Evolutionary conservation across 495 filamentous ascomycete genomes (phyloP).

Genomic region (Talaromyces thailandensis): DNA sequence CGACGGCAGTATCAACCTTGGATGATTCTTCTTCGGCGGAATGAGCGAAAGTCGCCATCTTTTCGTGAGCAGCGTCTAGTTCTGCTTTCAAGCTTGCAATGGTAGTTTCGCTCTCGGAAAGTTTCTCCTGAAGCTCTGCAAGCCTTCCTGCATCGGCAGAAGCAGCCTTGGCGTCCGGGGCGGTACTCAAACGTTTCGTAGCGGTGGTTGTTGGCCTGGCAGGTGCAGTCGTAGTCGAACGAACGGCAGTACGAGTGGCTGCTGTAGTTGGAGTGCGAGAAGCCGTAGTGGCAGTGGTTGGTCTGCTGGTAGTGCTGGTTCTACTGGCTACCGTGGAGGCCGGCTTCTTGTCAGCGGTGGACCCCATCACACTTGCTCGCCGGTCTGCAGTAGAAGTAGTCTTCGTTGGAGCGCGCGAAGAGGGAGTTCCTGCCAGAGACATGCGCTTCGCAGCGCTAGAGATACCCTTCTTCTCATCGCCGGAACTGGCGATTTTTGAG

Average conservation of each 20-base stretch:
- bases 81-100: conserved; percentile 30
- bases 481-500: conserved; percentile 22
- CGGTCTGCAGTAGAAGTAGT: conserved; percentile 30
- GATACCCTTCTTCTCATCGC: conserved; percentile 37
- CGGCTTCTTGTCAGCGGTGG: conserved; percentile 25
- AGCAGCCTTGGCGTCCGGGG: conserved; percentile 16
- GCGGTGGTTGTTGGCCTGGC: conserved; percentile 16
- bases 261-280: conserved; percentile 21
- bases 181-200: conserved; percentile 26
- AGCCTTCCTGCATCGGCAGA: conserved; percentile 21
- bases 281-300: conserved; percentile 17
- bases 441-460: conserved; percentile 38
- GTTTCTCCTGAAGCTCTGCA: conserved; percentile 29
- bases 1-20: conserved; percentile 17
- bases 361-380: conserved; percentile 31
- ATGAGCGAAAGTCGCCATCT: conserved; percentile 24
- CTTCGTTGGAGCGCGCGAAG: conserved; percentile 28
- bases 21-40: conserved; percentile 16
- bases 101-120: conserved; percentile 34
- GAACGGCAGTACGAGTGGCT: conserved; percentile 18
- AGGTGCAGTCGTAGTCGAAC: conserved; percentile 16
- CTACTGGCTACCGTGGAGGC: conserved; percentile 19
- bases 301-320: conserved; percentile 20
- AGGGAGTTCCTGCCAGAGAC: conserved; percentile 28
- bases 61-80: conserved; percentile 30